Conservation (phyloP, 2,329 filamentous ascomycete genomes). For the Apiospora sp. region DNA sequence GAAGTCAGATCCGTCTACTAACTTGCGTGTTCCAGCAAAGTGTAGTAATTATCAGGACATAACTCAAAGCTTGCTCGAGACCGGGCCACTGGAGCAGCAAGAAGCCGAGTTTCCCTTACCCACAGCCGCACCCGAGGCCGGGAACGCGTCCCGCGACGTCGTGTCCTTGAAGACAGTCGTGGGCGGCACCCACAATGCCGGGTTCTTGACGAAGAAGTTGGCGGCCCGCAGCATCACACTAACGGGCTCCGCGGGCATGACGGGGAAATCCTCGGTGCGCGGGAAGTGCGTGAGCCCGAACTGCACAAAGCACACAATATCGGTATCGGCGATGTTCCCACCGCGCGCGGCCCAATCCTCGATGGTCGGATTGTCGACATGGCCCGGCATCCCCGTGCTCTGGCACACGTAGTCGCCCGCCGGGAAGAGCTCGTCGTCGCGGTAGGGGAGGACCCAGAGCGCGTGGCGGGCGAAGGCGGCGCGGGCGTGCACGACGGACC, state of each 20-base stretch:
- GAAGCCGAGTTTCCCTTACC: not conserved
- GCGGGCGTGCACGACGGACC: conserved; percentile 62
- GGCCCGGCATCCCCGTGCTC: conserved; percentile 51
- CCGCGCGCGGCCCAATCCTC: conserved; percentile 56
- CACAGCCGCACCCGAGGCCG: not conserved
- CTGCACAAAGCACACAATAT: conserved; percentile 61
- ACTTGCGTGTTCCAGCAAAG: not conserved
- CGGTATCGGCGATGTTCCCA: conserved; percentile 61
- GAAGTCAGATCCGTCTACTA: too few relatives aligned
- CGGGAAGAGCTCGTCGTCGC: conserved; percentile 65
- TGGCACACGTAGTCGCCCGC: conserved; percentile 69
- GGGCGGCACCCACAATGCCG: conserved; percentile 28
- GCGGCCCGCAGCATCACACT: conserved; percentile 29
- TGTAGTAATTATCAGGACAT: not conserved
- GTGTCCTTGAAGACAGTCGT: conserved; percentile 23
- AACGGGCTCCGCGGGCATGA: conserved; percentile 31
- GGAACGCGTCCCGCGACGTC: conserved; percentile 24
- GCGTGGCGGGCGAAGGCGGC: conserved; percentile 47
- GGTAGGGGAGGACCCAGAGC: conserved; percentile 64
- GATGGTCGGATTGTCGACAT: conserved; percentile 52
- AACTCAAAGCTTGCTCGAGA: not conserved
- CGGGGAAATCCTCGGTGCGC: conserved; percentile 24
- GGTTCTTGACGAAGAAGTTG: conserved; percentile 30
- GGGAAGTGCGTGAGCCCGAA: conserved; percentile 22
- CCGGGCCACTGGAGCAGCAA: not conserved